These are phyloP conservation scores for Ophiosphaerella narmari DNA, from an alignment of 2,329 filamentous ascomycete species.

Conservation along the genomic window DNA sequence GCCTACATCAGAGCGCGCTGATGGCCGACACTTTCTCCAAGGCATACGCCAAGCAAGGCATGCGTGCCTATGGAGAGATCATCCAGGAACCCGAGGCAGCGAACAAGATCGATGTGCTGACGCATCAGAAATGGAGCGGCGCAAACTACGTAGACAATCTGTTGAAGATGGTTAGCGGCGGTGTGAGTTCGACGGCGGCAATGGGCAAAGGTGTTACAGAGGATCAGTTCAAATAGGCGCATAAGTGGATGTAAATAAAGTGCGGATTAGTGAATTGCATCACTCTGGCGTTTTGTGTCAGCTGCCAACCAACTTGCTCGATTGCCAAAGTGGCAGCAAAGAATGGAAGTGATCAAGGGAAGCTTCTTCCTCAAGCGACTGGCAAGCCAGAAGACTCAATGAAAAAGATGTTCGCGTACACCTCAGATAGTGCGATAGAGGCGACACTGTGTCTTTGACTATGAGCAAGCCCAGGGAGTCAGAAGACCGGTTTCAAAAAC, in stretches of 20 bases:
- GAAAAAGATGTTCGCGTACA: slow-evolving; percentile 62
- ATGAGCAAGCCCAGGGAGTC: slow-evolving; percentile 75
- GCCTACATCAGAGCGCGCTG: slow-evolving; percentile 91
- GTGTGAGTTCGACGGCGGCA: slow-evolving; percentile 86
- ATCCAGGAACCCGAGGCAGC: slow-evolving; percentile 98
- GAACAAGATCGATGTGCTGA: slow-evolving; percentile 87
- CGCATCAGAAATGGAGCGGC: slow-evolving; percentile 98
- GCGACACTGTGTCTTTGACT: slow-evolving; percentile 67
- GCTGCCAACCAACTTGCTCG: too few species aligned
- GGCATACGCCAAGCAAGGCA: slow-evolving; percentile 79
- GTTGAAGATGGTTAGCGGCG: slow-evolving; percentile 95
- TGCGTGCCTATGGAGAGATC: slow-evolving; percentile 95
- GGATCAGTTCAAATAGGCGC: slow-evolving; percentile 78
- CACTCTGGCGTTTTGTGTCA: too few species aligned
- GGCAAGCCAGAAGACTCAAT: slow-evolving; percentile 26
- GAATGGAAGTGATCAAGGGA: background rate
- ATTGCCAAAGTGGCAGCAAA: too few species aligned
- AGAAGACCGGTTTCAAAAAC: slow-evolving; percentile 65
- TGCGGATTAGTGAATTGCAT: too few species aligned
- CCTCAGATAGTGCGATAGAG: slow-evolving; percentile 74
- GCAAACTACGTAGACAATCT: slow-evolving; percentile 93
- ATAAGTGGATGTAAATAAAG: too few species aligned
- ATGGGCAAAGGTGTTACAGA: slow-evolving; percentile 99
- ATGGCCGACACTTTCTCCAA: slow-evolving; percentile 87
- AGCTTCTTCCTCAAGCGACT: slow-evolving; percentile 31